Evolutionary conservation across 2,329 filamentous ascomycete genomes (phyloP), one percentile per base, ranked within the genome.

Genomic region (Diaporthe citriasiana): DNA sequence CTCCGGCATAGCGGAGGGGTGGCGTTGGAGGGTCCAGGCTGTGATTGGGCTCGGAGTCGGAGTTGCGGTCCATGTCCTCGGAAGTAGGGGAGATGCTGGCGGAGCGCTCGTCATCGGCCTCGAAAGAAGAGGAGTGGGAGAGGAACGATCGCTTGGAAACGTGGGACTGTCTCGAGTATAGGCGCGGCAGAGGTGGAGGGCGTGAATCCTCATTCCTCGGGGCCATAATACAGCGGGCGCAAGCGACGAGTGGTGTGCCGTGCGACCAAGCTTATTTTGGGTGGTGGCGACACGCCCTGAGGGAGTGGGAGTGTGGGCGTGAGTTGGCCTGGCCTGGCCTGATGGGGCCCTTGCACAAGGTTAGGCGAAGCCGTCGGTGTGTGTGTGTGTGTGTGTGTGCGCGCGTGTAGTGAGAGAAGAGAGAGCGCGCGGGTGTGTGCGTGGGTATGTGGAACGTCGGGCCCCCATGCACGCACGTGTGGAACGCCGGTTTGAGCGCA

Each of bases 51-150:
- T 73, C 69, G 69, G 70, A 73, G 45, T 63, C 63, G 47, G 53
- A 53, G 59, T 71, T 22, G 35, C 50, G 66, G 45, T 73, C 74
- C 51, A 70, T 56, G 30, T 72, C 72, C 33, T 74, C 72, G 30
- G 57, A 53, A 30, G 75, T 76, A 45, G 59, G 73, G 15, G 74
- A 77, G 7, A 73, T 79, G 70, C 82, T 84, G 55, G 83, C 86
- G 42, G 91, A 93, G 74, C 86, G 87, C 81, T 93, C 92, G 89
- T 93, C 91, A 85, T 93, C 91, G 77, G 91, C 92, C 82, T 93
- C 90, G 77, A 92, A 92, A 33, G 89, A 89, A 15, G 91, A 92
- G 8, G 90, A 89, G 79, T 89, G 88, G 47, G 90, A 93, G 76
- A 83, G 85, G 76, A 88, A 85, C 3, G 90, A 92, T 59, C 83